phyloP scores from a whole-genome alignment of 208 protist species.

The Leishmania tarentolae region DNA sequence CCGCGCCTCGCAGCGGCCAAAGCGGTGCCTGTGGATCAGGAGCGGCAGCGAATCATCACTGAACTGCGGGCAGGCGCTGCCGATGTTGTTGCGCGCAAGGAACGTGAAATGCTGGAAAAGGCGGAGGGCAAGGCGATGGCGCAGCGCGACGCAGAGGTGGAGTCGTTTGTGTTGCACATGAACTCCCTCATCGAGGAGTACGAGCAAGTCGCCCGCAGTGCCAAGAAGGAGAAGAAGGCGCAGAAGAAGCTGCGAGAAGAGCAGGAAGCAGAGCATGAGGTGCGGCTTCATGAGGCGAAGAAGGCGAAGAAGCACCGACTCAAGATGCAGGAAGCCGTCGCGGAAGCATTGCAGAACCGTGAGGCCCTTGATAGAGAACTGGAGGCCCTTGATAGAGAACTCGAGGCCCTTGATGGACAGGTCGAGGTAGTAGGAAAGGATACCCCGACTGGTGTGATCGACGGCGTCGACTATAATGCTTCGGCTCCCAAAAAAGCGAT shows the following conservation, averaged over 20 bases:
- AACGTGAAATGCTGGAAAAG: conserved; percentile 45
- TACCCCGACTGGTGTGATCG: not conserved
- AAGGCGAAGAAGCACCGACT: conserved; percentile 82
- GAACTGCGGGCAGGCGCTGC: conserved; percentile 37
- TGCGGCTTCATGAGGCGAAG: conserved; percentile 72
- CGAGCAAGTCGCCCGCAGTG: conserved; percentile 47
- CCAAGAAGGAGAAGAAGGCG: conserved; percentile 81
- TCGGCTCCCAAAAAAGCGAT: conserved; percentile 16
- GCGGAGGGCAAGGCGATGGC: conserved; percentile 34
- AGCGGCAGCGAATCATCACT: conserved; percentile 32
- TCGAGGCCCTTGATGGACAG: conserved; percentile 33
- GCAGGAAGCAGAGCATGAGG: conserved; percentile 53
- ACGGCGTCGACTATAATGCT: not conserved
- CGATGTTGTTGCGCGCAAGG: conserved; percentile 42
- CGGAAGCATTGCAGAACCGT: conserved; percentile 33
- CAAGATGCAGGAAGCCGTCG: conserved; percentile 59
- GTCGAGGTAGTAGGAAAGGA: conserved; percentile 18
- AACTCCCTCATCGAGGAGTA: conserved; percentile 87
- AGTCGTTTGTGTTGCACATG: conserved; percentile 74
- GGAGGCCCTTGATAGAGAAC: conserved; percentile 32
- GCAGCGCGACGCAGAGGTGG: conserved; percentile 56
- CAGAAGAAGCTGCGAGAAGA: conserved; percentile 66
- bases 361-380: conserved; percentile 33
- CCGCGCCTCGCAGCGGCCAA: conserved; percentile 37
- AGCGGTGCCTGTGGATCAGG: conserved; percentile 35